Conservation (phyloP, 179 eudicot species). For the Silene coronaria region DNA sequence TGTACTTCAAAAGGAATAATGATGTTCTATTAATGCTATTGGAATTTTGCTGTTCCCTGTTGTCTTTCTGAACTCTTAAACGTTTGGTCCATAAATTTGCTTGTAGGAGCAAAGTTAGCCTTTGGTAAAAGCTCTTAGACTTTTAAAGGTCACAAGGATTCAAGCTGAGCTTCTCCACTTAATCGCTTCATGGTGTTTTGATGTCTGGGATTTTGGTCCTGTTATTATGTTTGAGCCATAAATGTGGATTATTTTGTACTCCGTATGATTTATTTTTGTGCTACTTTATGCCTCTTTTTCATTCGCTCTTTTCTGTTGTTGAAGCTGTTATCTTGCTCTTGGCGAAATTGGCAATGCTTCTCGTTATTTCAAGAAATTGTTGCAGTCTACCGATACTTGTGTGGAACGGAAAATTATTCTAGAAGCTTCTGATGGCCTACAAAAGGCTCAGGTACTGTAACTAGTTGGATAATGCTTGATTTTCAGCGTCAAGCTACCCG, state of each 20-base stretch:
- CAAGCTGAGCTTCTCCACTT: background rate
- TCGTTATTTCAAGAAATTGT: constrained; percentile 53
- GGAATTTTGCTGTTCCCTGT: background rate
- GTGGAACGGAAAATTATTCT: constrained; percentile 71
- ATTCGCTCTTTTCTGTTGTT: constrained; percentile 20
- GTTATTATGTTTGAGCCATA: background rate
- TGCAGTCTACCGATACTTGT: constrained; percentile 49
- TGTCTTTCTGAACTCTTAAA: background rate
- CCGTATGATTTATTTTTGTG: background rate
- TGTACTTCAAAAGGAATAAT: background rate
- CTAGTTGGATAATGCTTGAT: background rate
- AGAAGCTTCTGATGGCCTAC: constrained; percentile 86
- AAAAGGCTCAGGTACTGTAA: constrained; percentile 68
- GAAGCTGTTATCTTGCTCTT: constrained; percentile 82
- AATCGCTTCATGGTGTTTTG: background rate
- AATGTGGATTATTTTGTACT: background rate
- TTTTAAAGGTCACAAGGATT: background rate
- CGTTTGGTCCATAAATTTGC: background rate
- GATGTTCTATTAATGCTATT: background rate
- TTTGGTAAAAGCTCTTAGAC: background rate
- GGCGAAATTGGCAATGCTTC: constrained; percentile 74
- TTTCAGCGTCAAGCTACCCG: background rate
- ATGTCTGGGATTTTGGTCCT: background rate
- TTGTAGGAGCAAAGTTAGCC: background rate
- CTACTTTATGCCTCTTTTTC: constrained; percentile 8